phyloP scores from a whole-genome alignment of 805 yeast species.

The Starmerella apicola region DNA sequence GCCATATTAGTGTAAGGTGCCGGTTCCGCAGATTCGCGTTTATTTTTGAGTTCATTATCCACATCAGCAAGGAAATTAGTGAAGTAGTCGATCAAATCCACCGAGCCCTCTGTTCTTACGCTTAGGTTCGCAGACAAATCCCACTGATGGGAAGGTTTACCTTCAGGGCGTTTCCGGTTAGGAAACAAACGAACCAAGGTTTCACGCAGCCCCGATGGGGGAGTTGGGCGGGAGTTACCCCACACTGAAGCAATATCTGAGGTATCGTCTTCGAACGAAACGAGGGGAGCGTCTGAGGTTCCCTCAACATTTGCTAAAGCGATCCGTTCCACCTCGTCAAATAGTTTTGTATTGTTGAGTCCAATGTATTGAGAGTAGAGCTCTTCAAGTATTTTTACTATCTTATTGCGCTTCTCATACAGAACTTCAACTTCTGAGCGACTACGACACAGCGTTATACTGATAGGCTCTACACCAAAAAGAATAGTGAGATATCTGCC shows the following conservation, averaged over 20 bases:
- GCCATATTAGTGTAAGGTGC: slow-evolving; percentile 75
- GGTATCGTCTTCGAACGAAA: background rate
- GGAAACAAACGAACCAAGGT: slow-evolving; percentile 6
- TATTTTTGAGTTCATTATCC: slow-evolving; percentile 55
- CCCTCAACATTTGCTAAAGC: background rate
- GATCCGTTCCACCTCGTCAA: slow-evolving; percentile 11
- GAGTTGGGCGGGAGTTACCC: background rate
- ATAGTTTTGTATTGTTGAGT: slow-evolving; percentile 21
- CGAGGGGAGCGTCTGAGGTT: background rate
- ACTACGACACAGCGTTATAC: slow-evolving; percentile 70
- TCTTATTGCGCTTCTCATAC: slow-evolving; percentile 43
- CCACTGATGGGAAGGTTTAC: slow-evolving; percentile 45
- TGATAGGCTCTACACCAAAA: slow-evolving; percentile 67
- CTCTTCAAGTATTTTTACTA: slow-evolving; percentile 49
- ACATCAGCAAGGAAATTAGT: slow-evolving; percentile 54
- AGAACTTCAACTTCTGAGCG: slow-evolving; percentile 66
- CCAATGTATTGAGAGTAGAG: slow-evolving; percentile 62
- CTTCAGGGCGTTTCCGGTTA: slow-evolving; percentile 40
- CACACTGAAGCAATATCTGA: background rate
- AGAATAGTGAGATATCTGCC: slow-evolving; percentile 64
- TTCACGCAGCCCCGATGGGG: no score
- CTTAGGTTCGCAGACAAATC: no score
- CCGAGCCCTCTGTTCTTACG: slow-evolving; percentile 52
- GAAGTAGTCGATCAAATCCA: slow-evolving; percentile 72
- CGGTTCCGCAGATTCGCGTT: slow-evolving; percentile 50